Conservation (phyloP, 805 yeast genomes). For the Monosporozyma siamensis region DNA sequence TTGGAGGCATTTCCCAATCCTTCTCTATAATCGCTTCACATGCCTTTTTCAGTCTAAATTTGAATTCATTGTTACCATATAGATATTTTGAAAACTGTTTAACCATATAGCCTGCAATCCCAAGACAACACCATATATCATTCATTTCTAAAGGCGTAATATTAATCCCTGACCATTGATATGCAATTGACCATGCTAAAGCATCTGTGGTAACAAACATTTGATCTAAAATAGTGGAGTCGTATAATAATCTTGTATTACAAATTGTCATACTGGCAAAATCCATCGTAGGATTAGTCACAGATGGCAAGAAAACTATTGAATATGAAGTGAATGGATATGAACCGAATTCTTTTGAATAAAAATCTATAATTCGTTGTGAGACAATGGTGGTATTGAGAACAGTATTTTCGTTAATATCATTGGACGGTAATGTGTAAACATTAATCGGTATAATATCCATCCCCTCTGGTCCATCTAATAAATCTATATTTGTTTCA, state of each 20-base stretch:
- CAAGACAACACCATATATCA: constrained; percentile 85
- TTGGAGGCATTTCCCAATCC: constrained; percentile 72
- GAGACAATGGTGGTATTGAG: constrained; percentile 70
- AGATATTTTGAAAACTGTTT: constrained; percentile 55
- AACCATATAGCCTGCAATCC: constrained; percentile 78
- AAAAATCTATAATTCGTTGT: constrained; percentile 71
- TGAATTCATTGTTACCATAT: constrained; percentile 78
- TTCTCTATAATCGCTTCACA: constrained; percentile 59
- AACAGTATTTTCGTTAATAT: constrained; percentile 34
- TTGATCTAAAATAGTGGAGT: constrained; percentile 70
- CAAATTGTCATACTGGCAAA: constrained; percentile 51
- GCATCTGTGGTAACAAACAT: constrained; percentile 58
- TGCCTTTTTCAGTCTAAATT: constrained; percentile 55
- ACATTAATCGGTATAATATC: constrained; percentile 48
- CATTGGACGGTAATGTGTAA: constrained; percentile 54
- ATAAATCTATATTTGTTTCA: constrained; percentile 8
- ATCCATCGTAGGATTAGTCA: constrained; percentile 41
- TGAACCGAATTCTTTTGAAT: constrained; percentile 82
- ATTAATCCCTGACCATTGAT: constrained; percentile 90
- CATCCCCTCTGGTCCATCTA: constrained; percentile 31
- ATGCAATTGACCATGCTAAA: constrained; percentile 61
- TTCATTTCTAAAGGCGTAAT: constrained; percentile 71
- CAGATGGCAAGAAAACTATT: constrained; percentile 59
- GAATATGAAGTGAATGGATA: constrained; percentile 83
- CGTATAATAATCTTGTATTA: constrained; percentile 60